Base-by-base conservation (phyloP, 495 filamentous ascomycete genomes). In the Neurospora sp. region DNA sequence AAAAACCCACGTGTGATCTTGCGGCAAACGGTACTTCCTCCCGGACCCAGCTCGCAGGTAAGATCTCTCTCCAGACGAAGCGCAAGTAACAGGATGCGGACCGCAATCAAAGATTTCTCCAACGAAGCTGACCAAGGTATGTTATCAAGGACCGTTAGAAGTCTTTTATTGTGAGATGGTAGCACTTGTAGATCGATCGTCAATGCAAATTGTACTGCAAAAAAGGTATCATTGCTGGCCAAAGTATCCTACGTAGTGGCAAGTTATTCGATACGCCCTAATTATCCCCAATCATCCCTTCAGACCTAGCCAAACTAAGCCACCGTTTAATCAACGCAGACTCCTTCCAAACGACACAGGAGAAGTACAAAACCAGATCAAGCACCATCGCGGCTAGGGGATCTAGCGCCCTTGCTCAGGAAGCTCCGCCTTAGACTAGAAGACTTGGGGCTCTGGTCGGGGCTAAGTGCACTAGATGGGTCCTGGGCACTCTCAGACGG, bases 361-460 rank as follows among this genome's bases (percentile, higher is more conserved):
- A 35, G 27, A 65, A 35, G 53, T 65, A 65, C 53, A 18, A 35
- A 18, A 35, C 53, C 27, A 65, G 14, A 65, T 65, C 53, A 65
- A 35, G 53, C 22, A 65, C 53, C 53, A 65, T 65, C 53, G 27
- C 53, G 53, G 31, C 53, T 77, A 65, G 53, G 53, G 31, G 53
- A 65, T 37, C 53, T 35, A 35, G 53, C 85, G 70, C 87, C 80
- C 84, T 90, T 91, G 73, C 85, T 85, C 78, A 92, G 77, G 69
- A 85, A 79, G 71, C 81, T 83, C 68, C 77, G 78, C 71, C 83
- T 71, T 35, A 84, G 65, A n/a, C 79, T 77, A 73, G 89, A 87
- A 47, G 80, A 77, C 72, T 86, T 87, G 0, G 90, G 89, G 72
- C 87, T 89, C 27, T 65, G 53, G 22, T 89, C 87, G 8, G 78